Evolutionary conservation across 768 basidiomycete species (phyloP), one percentile per base, ranked within the genome.

Genomic region (Collybia sp.): DNA sequence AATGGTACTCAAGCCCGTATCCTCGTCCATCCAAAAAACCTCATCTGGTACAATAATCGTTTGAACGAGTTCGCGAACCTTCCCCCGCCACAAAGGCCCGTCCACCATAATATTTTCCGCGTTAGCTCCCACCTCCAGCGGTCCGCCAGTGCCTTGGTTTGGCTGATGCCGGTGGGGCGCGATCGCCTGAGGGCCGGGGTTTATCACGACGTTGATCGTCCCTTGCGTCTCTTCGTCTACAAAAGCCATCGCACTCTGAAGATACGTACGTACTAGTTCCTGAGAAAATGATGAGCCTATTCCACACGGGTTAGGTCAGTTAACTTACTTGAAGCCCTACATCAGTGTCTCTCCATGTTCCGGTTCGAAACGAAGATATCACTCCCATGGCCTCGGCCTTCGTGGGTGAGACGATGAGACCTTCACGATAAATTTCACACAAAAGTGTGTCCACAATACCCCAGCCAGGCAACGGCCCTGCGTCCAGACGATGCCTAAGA

Each of bases 1-100:
- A 5, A 59, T 53, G 33, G 78, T 71, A 1, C 68, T 53, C 15
- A 73, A 55, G 8, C 56, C 59, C 36, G 69, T 66, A 40, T 80
- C 79, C 40, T 77, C 75, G 18, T 76, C 76, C 71, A 77, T 79
- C 83, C 80, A 84, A 11, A 65, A 55, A 6, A 78, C 53, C 1
- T 68, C 58, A 46, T 75, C 70, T 15, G 76, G 73, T 44, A 66
- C 53, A 15, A 79, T 64, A 35, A 84, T 64, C 1, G 65, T 59
- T 45, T 64, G 56, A 16, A 71, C 54, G 9, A 69, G 51, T 18
- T 49, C 51, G 48, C 55, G 60, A 19, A 69, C 55, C 33, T 51
- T 57, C 57, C 60, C 57, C 25, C 61, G 62, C 74, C 73, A 76
- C 6, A 52, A 19, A 40, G 51, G 50, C 6, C 45, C 50, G 35